Evolutionary conservation across 306 rosid species (phyloP).

Genomic region (Medicago truncatula): DNA sequence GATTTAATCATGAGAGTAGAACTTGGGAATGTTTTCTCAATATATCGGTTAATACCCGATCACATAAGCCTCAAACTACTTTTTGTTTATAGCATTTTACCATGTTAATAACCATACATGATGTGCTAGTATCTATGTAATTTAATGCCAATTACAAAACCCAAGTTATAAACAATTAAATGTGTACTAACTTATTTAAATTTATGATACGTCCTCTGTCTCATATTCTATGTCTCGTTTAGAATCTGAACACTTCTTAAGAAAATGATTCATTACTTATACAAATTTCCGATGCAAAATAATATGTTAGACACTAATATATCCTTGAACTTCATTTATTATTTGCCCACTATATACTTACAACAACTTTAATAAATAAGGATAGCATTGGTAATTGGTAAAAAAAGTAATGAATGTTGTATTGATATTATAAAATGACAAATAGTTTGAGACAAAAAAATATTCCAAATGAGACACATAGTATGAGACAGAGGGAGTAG

Average conservation of each 20-base stretch:
- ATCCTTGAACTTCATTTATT: too few species aligned
- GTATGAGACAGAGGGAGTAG: not conserved
- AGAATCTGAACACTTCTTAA: too few species aligned
- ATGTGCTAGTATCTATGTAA: not conserved
- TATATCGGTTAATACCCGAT: not conserved
- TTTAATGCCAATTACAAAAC: conserved; percentile 16
- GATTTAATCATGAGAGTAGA: not conserved
- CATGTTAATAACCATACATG: conserved; percentile 17
- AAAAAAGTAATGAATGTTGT: not conserved
- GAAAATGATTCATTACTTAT: too few species aligned
- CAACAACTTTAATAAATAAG: too few species aligned
- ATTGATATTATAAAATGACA: not conserved
- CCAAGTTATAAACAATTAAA: conserved; percentile 3
- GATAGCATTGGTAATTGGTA: not conserved
- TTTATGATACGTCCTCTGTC: not conserved
- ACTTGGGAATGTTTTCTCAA: not conserved
- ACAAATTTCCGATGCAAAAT: too few species aligned
- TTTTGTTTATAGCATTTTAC: conserved; percentile 16
- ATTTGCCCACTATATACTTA: too few species aligned
- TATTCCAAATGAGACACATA: not conserved
- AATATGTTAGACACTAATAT: too few species aligned
- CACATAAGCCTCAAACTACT: not conserved
- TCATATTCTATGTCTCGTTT: too few species aligned
- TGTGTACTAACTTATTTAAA: not conserved
- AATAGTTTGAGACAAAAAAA: not conserved